These are phyloP conservation scores for Afroboletus lepidellus DNA, from an alignment of 1,284 basidiomycete species.

Conservation along the genomic window DNA sequence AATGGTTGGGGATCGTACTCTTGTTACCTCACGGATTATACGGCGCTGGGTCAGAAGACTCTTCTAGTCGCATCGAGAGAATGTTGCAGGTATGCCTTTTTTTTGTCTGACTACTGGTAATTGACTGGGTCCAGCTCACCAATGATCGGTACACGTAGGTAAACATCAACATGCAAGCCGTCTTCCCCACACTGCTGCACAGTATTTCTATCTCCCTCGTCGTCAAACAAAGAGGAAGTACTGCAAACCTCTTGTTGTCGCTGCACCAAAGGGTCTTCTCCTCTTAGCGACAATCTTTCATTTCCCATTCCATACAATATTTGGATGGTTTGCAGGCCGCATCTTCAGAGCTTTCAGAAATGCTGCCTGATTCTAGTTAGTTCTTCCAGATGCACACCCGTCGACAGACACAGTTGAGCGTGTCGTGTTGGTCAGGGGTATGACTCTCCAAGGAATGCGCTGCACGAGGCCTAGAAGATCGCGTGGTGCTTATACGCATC, in stretches of 20 bases:
- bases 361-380: constrained; percentile 70
- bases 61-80: constrained; percentile 59
- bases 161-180: constrained; percentile 79
- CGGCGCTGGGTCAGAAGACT: constrained; percentile 87
- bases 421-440: constrained; percentile 74
- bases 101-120: neutral
- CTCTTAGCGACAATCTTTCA: constrained; percentile 47
- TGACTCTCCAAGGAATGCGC: constrained; percentile 74
- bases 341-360: constrained; percentile 63
- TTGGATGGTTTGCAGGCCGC: constrained; percentile 54
- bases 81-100: no score
- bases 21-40: constrained; percentile 69
- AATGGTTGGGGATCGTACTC: constrained; percentile 89
- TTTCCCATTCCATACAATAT: neutral
- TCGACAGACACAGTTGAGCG: constrained; percentile 45
- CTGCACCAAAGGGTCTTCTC: constrained; percentile 80
- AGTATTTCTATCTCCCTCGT: constrained; percentile 43
- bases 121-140: constrained; percentile 49
- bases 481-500: constrained; percentile 69
- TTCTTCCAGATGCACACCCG: constrained; percentile 53
- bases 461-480: constrained; percentile 44
- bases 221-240: constrained; percentile 83
- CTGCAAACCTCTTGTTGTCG: constrained; percentile 81
- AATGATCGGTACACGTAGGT: constrained; percentile 57
- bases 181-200: constrained; percentile 61